Evolutionary conservation across 371 early-diverging fungal species (phyloP).

Genomic region (Umbelopsis sp.): DNA sequence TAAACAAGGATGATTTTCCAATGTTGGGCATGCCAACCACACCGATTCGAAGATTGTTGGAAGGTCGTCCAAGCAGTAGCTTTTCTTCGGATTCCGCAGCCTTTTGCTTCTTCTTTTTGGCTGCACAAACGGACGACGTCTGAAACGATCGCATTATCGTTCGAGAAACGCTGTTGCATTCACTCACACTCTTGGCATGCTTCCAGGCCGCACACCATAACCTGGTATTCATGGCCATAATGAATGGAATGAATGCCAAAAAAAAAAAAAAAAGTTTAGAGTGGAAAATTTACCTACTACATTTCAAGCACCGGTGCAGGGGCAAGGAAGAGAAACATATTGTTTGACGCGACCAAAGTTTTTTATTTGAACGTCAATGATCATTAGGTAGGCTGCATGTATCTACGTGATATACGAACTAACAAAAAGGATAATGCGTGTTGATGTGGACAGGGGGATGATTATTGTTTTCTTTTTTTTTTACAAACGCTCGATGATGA

Average conservation of each 20-base stretch:
- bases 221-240: conserved; percentile 2
- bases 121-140: background rate
- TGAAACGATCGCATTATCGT: background rate
- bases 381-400: conserved; percentile 17
- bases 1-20: conserved; percentile 98
- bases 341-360: too few species aligned
- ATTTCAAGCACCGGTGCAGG: background rate
- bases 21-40: conserved; percentile 99
- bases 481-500: conserved; percentile 80
- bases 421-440: background rate
- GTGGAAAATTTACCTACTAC: background rate
- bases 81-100: conserved; percentile 66
- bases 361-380: conserved; percentile 12
- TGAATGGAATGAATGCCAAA: background rate
- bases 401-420: background rate
- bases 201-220: background rate
- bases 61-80: conserved; percentile 89
- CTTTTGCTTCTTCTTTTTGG: conserved; percentile 14
- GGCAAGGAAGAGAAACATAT: too few species aligned
- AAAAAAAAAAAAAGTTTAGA: background rate
- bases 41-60: conserved; percentile 97
- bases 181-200: background rate
- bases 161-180: background rate
- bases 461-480: background rate
- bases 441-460: too few species aligned